phyloP scores from a whole-genome alignment of 306 rosid genomes.

The Chamaecrista fasciculata region DNA sequence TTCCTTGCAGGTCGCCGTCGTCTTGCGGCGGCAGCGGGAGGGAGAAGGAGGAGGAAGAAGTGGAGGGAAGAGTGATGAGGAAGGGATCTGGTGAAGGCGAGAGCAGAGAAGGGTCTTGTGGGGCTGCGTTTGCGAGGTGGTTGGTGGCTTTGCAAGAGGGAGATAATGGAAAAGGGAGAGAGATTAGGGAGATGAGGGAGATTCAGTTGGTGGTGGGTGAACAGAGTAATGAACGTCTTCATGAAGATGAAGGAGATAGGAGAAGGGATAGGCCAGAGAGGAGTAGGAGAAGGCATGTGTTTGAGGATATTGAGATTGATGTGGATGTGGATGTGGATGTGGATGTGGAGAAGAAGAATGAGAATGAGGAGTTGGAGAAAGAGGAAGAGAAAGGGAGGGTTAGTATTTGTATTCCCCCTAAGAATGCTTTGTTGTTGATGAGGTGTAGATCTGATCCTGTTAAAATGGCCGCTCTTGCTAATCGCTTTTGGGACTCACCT shows the following conservation, averaged over 20 bases:
- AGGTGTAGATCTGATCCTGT: constrained; percentile 99
- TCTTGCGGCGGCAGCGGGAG: constrained; percentile 44
- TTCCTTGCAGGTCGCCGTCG: constrained; percentile 85
- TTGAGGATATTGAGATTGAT: constrained; percentile 71
- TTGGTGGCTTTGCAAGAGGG: constrained; percentile 72
- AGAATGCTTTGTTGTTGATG: constrained; percentile 90
- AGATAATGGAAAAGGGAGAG: constrained; percentile 58
- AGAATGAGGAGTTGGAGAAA: constrained; percentile 7
- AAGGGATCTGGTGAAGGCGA: constrained; percentile 24
- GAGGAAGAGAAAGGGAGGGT: constrained; percentile 60
- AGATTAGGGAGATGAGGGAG: constrained; percentile 64
- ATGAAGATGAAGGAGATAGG: background rate
- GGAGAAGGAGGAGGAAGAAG: constrained; percentile 40
- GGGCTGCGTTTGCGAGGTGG: constrained; percentile 76
- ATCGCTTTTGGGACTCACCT: constrained; percentile 73
- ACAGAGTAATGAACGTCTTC: constrained; percentile 17
- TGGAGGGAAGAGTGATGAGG: constrained; percentile 29
- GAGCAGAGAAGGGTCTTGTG: constrained; percentile 60
- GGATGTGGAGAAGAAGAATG: constrained; percentile 22
- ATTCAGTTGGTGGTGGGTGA: constrained; percentile 62
- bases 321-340: constrained; percentile 32
- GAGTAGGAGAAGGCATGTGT: constrained; percentile 60
- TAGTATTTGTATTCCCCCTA: constrained; percentile 78
- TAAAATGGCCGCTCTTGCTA: constrained; percentile 93
- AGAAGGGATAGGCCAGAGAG: constrained; percentile 21